Base-by-base conservation (phyloP, 495 filamentous ascomycete species). In the Geoglossum glabrum region DNA sequence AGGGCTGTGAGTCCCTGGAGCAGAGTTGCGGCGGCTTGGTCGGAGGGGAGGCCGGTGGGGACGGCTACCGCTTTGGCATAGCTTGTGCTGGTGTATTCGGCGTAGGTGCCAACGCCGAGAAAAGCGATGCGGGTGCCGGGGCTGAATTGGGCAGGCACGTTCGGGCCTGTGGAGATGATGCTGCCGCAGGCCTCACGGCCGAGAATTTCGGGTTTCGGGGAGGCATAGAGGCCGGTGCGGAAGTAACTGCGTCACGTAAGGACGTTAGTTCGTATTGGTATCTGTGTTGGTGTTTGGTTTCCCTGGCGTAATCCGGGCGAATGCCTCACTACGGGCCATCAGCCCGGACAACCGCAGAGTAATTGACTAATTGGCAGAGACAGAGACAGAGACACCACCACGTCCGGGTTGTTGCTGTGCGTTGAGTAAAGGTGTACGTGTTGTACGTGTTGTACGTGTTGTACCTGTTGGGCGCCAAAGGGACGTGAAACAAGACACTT, bases 1-100 rank as follows among this genome's bases (percentile, higher is more conserved):
- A 95, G 71, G 1, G 92, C 90, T 0, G 92, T 97, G 54, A 98
- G 67, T 3, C 86, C 92, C 64, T 94, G 92, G 45, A 96, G 68
- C 9, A 92, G 66, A 0, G 78, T 72, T 0, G 85, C 87, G 52
- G 83, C 81, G 10, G 83, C 81, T n/a, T n/a, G n/a, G 23, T 79
- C 68, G 36, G 83, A 75, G 1, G 83, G 74, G 4, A 69, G 63
- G 36, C 97, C 65, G 0, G 67, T 73, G 0, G 72, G 92, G 21
- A 96, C 71, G 61, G 78, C 77, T 38, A 81, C 68, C 0, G 77
- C 73, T 58, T 79, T 76, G 9, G 58, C 62, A 4, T 80, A 76
- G 0, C 79, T 69, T 0, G 79, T 77, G 15, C 80, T 74, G 4
- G 81, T 83, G 70, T 86, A 89, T 68, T 95, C 79, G 0, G 90